Conservation (phyloP, 805 yeast species). For the Metahyphopichia silvanorum region DNA sequence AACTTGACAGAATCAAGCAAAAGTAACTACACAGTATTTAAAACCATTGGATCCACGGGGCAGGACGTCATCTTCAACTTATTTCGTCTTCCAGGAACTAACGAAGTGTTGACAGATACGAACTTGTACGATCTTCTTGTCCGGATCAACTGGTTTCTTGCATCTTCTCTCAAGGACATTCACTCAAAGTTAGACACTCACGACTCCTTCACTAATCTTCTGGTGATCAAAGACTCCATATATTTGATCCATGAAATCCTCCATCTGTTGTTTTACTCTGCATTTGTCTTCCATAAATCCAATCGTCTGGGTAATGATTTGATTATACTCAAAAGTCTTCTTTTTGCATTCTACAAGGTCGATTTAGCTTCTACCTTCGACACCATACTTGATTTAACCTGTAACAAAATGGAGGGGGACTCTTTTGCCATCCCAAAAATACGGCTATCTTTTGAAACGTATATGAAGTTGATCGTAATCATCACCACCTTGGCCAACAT, state of each 20-base stretch:
- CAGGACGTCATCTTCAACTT: conserved; percentile 9
- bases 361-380: conserved; percentile 18
- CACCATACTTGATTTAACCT: conserved; percentile 13
- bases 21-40: neutral
- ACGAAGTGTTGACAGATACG: conserved; percentile 9
- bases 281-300: conserved; percentile 8
- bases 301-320: conserved; percentile 11
- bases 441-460: conserved; percentile 23
- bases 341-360: conserved; percentile 19
- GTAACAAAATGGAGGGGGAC: conserved; percentile 4
- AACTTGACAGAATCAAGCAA: conserved; percentile 7
- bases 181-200: conserved; percentile 3
- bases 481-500: conserved; percentile 20
- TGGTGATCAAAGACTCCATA: conserved; percentile 22
- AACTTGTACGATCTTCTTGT: conserved; percentile 14
- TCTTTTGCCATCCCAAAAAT: conserved; percentile 14
- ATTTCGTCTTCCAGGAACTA: conserved; percentile 16
- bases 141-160: conserved; percentile 14
- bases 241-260: conserved; percentile 23
- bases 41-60: neutral
- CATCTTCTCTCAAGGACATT: conserved; percentile 10
- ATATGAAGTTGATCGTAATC: conserved; percentile 21
- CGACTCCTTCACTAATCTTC: conserved; percentile 10
- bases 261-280: conserved; percentile 15
- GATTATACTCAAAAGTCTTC: conserved; percentile 17